Evolutionary conservation across 352 stramenopile genomes (phyloP).

Genomic region (Globisporangium canariense): DNA sequence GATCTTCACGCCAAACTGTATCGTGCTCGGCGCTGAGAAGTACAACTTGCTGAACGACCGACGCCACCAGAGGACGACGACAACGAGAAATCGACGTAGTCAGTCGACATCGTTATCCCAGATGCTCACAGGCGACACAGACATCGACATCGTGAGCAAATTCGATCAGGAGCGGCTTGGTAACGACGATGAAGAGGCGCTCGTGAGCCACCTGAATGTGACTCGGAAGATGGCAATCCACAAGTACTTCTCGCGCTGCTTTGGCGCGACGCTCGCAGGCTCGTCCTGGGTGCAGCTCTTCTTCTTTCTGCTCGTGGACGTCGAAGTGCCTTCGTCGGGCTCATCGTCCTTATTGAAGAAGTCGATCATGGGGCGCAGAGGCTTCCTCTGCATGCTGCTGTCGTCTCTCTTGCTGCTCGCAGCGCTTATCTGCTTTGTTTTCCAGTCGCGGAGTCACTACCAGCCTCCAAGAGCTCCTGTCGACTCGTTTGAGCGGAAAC

Average conservation of each 20-base stretch:
- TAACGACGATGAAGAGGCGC: neutral
- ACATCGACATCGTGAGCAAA: slow-evolving; percentile 10
- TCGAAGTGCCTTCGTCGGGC: slow-evolving; percentile 18
- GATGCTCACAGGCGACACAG: neutral
- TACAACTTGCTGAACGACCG: slow-evolving; percentile 11
- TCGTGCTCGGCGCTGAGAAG: slow-evolving; percentile 43
- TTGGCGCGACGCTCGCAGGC: slow-evolving; percentile 36
- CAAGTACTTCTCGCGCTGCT: slow-evolving; percentile 38
- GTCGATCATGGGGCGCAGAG: slow-evolving; percentile 14
- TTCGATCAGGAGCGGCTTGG: neutral
- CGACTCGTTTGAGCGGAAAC: slow-evolving; percentile 31
- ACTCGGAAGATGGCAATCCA: slow-evolving; percentile 12
- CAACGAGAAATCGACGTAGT: neutral
- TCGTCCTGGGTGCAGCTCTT: slow-evolving; percentile 49
- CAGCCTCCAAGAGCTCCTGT: slow-evolving; percentile 3
- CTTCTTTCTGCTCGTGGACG: slow-evolving; percentile 50
- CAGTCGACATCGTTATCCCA: neutral
- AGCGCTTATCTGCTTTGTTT: slow-evolving; percentile 42
- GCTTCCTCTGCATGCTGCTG: slow-evolving; percentile 34
- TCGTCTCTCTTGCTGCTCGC: slow-evolving; percentile 37
- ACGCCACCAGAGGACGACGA: neutral
- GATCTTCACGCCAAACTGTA: slow-evolving; percentile 41
- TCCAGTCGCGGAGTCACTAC: slow-evolving; percentile 36
- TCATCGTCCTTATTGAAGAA: neutral
- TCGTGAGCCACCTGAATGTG: neutral